phyloP scores from a whole-genome alignment of 768 basidiomycete genomes.

The Lactifluus subvellereus region DNA sequence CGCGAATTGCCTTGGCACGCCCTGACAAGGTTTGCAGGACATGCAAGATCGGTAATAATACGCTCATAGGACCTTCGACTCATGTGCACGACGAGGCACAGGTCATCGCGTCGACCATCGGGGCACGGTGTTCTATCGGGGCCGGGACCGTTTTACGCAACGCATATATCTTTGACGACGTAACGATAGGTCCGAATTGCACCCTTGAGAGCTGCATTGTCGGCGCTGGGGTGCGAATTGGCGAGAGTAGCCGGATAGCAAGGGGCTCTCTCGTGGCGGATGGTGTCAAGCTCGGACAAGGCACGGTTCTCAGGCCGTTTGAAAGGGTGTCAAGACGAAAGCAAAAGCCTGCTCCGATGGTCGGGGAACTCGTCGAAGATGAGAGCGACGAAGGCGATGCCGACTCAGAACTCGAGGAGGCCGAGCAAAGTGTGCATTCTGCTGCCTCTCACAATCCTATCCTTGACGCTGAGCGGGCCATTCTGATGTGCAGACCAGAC shows the following conservation, averaged over 20 bases:
- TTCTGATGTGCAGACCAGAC: slow-evolving; percentile 41
- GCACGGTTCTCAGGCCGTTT: slow-evolving; percentile 60
- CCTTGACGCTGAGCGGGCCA: neutral
- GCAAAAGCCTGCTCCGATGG: slow-evolving; percentile 25
- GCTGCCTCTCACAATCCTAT: neutral
- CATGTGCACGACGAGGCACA: slow-evolving; percentile 60
- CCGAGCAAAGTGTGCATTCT: slow-evolving; percentile 47
- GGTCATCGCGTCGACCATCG: slow-evolving; percentile 72
- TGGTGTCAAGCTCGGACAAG: slow-evolving; percentile 72
- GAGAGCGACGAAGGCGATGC: slow-evolving; percentile 27
- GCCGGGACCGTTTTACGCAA: slow-evolving; percentile 59
- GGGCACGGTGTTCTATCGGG: slow-evolving; percentile 68
- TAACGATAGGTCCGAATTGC: slow-evolving; percentile 62
- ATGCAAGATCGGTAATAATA: slow-evolving; percentile 73
- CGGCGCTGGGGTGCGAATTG: slow-evolving; percentile 68
- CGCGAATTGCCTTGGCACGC: neutral
- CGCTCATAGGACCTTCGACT: slow-evolving; percentile 78
- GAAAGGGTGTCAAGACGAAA: slow-evolving; percentile 61
- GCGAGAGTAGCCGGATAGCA: slow-evolving; percentile 58
- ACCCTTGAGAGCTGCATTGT: slow-evolving; percentile 76
- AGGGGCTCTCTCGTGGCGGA: slow-evolving; percentile 79
- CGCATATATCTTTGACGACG: slow-evolving; percentile 82
- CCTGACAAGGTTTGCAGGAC: slow-evolving; percentile 45
- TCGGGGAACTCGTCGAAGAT: slow-evolving; percentile 28
- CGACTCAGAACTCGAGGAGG: slow-evolving; percentile 58